These are phyloP conservation scores for Hypsizygus marmoreus DNA, from an alignment of 768 basidiomycete genomes.

Conservation along the genomic window DNA sequence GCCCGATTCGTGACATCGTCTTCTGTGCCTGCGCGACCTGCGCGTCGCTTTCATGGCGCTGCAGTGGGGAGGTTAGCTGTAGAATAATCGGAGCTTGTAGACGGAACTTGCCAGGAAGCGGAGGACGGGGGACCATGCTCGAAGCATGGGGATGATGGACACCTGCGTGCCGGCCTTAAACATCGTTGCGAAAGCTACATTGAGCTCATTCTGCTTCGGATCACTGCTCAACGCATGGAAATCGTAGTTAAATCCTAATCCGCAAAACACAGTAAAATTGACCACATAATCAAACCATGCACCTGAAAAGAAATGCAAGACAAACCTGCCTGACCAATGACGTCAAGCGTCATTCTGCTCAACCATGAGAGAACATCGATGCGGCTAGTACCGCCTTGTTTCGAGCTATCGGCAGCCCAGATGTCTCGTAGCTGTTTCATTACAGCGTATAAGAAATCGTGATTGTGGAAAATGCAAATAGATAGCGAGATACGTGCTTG, in stretches of 20 bases:
- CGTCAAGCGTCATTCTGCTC: constrained; percentile 68
- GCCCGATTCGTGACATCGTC: constrained; percentile 44
- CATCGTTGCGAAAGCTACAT: constrained; percentile 46
- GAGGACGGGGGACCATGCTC: constrained; percentile 32
- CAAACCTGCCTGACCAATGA: constrained; percentile 70
- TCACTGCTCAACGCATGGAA: constrained; percentile 25
- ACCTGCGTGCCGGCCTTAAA: constrained; percentile 42
- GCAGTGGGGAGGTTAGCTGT: background rate
- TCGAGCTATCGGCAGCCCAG: constrained; percentile 38
- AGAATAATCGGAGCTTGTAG: background rate
- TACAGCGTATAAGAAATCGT: too few species aligned
- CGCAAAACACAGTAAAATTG: constrained; percentile 10
- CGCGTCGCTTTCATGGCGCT: constrained; percentile 21
- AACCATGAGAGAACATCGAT: constrained; percentile 69
- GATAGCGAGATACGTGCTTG: constrained; percentile 36
- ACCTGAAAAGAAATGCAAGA: constrained; percentile 35
- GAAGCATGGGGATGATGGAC: constrained; percentile 26
- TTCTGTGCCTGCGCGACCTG: constrained; percentile 23
- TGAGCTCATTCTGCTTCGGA: constrained; percentile 42
- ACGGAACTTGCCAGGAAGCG: constrained; percentile 31
- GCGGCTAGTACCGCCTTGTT: constrained; percentile 23
- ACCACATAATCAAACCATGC: constrained; percentile 21
- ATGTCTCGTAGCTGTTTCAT: constrained; percentile 55
- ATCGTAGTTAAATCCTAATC: constrained; percentile 29
- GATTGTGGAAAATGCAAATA: too few species aligned